Base-by-base conservation (phyloP, 2,329 filamentous ascomycete genomes). In the Neocucurbitaria cava region DNA sequence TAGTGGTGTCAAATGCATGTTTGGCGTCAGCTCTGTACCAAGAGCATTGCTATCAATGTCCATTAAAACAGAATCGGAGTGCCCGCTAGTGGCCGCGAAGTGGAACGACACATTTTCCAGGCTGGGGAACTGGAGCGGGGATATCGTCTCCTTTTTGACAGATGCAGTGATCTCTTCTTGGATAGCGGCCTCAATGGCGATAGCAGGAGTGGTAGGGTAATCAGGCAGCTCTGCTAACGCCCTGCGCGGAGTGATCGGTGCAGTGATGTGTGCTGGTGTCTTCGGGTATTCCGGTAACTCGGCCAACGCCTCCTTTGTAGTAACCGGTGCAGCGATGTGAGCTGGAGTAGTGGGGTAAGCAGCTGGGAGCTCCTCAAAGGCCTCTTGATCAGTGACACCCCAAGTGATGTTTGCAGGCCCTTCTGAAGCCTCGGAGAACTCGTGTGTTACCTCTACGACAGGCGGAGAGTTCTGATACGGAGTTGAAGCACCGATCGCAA, bases 101-200 rank as follows among this genome's bases (percentile, higher is more conserved):
- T 65, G 59, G 45, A 59, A 61, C 8, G 63, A 64, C 7, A 49
- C 33, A n/a, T 64, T 56, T 11, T 54, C 50, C 4, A 50, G 31
- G 13, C 49, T 44, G 5, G 52, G 50, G 30, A 59, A 59, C 17
- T 50, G 55, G 11, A 57, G 26, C n/a, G 64, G 64, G 9, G 66
- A 68, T 3, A 62, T 64, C 1, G 61, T 64, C 42, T 68, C 62
- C 52, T 68, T 69, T 59, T 68, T 69, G 24, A 65, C 58, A 3
- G 66, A 69, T 21, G 63, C 59, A 15, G 52, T 58, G 40, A 68
- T 69, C 48, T 69, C 64, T 41, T 65, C 62, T 30, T 69, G 66
- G 13, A 69, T 56, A 15, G 66, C 66, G 39, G 61, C 59, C 45
- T 69, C 66, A n/a, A 68, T 59, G 5, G 58, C 64, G 44, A 64